These are phyloP conservation scores for Hydrangea macrophylla DNA, from an alignment of 148 eudicot species.

Conservation along the genomic window DNA sequence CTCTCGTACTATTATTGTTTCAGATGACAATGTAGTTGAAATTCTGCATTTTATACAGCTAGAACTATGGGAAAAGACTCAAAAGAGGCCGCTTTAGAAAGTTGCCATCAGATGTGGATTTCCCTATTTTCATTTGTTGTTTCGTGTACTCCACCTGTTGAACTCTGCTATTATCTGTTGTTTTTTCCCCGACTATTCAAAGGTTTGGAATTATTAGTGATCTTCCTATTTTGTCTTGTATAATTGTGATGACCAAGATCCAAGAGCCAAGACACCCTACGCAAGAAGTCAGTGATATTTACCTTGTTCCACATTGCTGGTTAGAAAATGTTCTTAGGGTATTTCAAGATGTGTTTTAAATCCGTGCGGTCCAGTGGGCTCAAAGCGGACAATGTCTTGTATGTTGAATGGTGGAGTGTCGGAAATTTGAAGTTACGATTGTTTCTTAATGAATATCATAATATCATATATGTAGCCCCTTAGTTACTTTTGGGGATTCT, in stretches of 20 bases:
- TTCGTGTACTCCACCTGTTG: not conserved
- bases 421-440: too few relatives aligned
- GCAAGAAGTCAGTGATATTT: too few relatives aligned
- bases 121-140: not conserved
- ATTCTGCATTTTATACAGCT: not conserved
- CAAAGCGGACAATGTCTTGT: too few relatives aligned
- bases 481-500: not conserved
- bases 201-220: not conserved
- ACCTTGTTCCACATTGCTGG: too few relatives aligned
- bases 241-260: too few relatives aligned
- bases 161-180: not conserved
- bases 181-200: not conserved
- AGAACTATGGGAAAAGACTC: not conserved
- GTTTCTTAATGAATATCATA: too few relatives aligned
- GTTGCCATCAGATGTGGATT: not conserved
- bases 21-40: not conserved
- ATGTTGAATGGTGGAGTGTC: too few relatives aligned
- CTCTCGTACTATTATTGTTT: not conserved
- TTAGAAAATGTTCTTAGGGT: too few relatives aligned
- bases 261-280: too few relatives aligned
- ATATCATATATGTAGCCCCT: too few relatives aligned
- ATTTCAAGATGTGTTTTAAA: too few relatives aligned
- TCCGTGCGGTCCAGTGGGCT: too few relatives aligned
- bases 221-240: not conserved
- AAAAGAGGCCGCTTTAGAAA: not conserved